Base-by-base conservation (phyloP, 352 stramenopile genomes). In the Globisporangium irregulare region DNA sequence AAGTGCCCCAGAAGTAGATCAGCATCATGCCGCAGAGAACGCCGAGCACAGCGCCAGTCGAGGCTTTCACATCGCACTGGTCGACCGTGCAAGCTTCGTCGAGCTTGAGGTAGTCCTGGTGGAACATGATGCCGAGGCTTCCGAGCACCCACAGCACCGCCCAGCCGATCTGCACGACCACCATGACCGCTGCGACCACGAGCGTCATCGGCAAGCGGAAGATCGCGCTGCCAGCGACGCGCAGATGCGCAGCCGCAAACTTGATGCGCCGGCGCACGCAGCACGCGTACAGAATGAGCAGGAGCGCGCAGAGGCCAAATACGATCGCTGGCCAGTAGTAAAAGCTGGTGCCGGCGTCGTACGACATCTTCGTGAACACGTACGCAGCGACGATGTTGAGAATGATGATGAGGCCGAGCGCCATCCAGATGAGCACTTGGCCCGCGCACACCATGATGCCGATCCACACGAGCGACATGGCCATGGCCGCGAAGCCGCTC, bases 1-100 rank as follows among this genome's bases (percentile, higher is more conserved):
- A 87, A 4, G 74, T 85, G 43, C 84, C 89, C 95, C 95, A 99
- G 76, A 97, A 98, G 75, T 96, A 98, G 51, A 93, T 89, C n/a
- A 98, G 53, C 51, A 98, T 70, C 74, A 98, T 92, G 24, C 82
- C 73, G 68, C 97, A 96, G 18, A 94, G 73, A 65, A 90, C 81
- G 10, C 82, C 84, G n/a, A 94, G 29, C 41, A 91, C 78, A 0
- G 80, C 72, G 9, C 80, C 81, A 0, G 68, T 75, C 32, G 77
- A 66, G 67, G 81, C 76, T 53, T 80, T 71, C 34, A 91, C 62
- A 7, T 83, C 72, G 69, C 87, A 93, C 22, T 71, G 73, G 9
- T 82, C 60, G 1, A 59, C 70, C 22, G 78, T 85, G 70, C 87
- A 93, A 32, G 70, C 51, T 62, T 75, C 70, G 22, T 76, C 72